Evolutionary conservation across 78 protist species (phyloP), one percentile per base, ranked within the genome.

Genomic region (Polysphondylium violaceum): DNA sequence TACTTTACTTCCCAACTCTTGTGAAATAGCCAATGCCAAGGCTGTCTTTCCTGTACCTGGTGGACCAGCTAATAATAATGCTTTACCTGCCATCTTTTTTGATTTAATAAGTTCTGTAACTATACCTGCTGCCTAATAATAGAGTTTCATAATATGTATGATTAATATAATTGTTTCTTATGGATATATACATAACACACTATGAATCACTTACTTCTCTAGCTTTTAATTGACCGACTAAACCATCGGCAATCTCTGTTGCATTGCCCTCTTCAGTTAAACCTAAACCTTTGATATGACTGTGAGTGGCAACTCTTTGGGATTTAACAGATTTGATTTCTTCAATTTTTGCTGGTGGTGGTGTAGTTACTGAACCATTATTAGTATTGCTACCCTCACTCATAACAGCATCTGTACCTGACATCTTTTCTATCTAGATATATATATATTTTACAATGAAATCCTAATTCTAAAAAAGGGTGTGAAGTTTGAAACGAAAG

Each of bases 61-160:
- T 11, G 99, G 97, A 6, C 99, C 99, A 0, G 99, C 99, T 31
- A 99, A 72, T 27, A 99, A 68, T 44, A 99, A 78, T 0, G 99
- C 99, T 4, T 99, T 93, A 0, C 99, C 99, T 3, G 99, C 99
- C 99, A 99, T 98, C 86, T 98, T 98, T 94, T 99, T 99, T 0
- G 95, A 50, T 25, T 81, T 64, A 87, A 99, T 99, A 53, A 99
- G 77, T 43, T 98, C 99, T 27, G 96, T 99, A n/a, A 96, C 97
- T n/a, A 99, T 58, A 36, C 99, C 99, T 16, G 98, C 88, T 0
- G 99, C 99, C 98, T 98, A 35, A 0, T 11, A 50, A 12, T 4
- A 35, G 76, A 27, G 8, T 19, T 23, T 19, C 7, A 55, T 29
- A 6, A 64, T 43, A 21, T 19, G 3, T 72, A 29, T 12, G 3